These are phyloP conservation scores for Rugiboletus extremiorientalis DNA, from an alignment of 1,284 basidiomycete species.

Conservation along the genomic window DNA sequence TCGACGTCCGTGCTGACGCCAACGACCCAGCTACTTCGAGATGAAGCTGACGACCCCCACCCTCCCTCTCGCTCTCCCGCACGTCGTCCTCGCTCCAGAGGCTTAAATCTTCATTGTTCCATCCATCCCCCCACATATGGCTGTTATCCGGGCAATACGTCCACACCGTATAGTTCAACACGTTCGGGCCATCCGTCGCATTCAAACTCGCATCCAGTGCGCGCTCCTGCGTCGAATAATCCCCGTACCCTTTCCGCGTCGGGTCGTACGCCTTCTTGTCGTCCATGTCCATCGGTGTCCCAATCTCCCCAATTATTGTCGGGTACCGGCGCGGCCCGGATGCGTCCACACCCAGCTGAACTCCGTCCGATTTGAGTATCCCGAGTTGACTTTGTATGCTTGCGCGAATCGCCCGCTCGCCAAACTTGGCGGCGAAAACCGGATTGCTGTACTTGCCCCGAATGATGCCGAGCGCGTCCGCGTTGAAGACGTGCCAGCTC, in stretches of 20 bases:
- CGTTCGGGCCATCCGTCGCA: constrained; percentile 83
- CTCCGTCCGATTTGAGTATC: constrained; percentile 73
- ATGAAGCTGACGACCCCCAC: constrained; percentile 26
- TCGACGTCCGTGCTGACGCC: constrained; percentile 17
- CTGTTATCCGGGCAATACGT: constrained; percentile 81
- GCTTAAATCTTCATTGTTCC: constrained; percentile 96
- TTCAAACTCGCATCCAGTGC: constrained; percentile 93
- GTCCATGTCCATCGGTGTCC: constrained; percentile 93
- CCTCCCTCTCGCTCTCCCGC: constrained; percentile 21
- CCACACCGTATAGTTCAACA: constrained; percentile 88
- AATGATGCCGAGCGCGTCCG: constrained; percentile 89
- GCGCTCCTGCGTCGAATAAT: constrained; percentile 79
- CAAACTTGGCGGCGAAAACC: constrained; percentile 71
- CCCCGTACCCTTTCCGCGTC: constrained; percentile 51
- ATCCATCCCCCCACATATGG: constrained; percentile 92
- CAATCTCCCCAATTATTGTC: constrained; percentile 94
- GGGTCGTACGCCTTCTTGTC: constrained; percentile 76
- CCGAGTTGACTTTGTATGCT: constrained; percentile 85
- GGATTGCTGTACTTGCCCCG: constrained; percentile 83
- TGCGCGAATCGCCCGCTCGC: constrained; percentile 80
- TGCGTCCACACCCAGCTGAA: constrained; percentile 45
- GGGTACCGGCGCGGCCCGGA: constrained; percentile 56
- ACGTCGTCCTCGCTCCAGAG: constrained; percentile 78
- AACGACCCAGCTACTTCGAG: not conserved
- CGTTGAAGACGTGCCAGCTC: constrained; percentile 98